Percentiles rank a stretch among this genome's conserved stretches.
Evolutionary conservation across 441 rosid genomes (phyloP).

Genomic region (Dalechampia spathulata): DNA sequence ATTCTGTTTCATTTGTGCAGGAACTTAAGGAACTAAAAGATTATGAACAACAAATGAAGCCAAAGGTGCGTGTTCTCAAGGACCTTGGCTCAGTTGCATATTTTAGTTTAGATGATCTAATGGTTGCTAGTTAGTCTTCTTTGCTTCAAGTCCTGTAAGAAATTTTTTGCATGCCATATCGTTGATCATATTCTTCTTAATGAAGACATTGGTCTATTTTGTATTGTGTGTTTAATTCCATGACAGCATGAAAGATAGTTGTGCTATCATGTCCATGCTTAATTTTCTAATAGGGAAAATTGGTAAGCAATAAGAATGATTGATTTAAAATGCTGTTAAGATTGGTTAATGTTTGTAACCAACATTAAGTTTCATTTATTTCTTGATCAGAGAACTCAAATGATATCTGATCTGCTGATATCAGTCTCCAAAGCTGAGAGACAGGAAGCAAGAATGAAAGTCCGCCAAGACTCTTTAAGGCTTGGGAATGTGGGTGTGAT

Average conservation of each 20-base stretch:
- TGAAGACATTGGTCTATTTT: not conserved
- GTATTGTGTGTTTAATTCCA: not conserved
- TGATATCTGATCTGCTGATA: constrained; percentile 91
- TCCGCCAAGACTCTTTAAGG: constrained; percentile 91
- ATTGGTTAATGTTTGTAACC: not conserved
- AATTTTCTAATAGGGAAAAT: constrained; percentile 2
- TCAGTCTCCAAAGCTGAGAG: constrained; percentile 96
- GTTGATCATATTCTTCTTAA: not conserved
- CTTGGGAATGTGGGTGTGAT: constrained; percentile 96
- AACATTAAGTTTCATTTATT: constrained; percentile 7
- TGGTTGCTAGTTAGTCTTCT: not conserved
- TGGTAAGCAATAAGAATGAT: constrained; percentile 1
- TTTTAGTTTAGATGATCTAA: not conserved
- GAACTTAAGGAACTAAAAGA: constrained; percentile 86
- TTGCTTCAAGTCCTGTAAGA: not conserved
- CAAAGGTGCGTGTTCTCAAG: constrained; percentile 49
- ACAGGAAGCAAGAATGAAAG: constrained; percentile 95
- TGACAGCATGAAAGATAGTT: not conserved
- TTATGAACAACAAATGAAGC: constrained; percentile 77
- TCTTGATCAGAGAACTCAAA: constrained; percentile 69
- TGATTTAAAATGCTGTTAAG: not conserved
- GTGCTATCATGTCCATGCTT: constrained; percentile 5
- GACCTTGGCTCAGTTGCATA: constrained; percentile 4
- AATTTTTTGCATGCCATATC: not conserved
- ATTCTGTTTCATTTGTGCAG: constrained; percentile 34